These are phyloP conservation scores for Isabelozyma rhagii DNA, from an alignment of 805 yeast genomes.

Conservation along the genomic window DNA sequence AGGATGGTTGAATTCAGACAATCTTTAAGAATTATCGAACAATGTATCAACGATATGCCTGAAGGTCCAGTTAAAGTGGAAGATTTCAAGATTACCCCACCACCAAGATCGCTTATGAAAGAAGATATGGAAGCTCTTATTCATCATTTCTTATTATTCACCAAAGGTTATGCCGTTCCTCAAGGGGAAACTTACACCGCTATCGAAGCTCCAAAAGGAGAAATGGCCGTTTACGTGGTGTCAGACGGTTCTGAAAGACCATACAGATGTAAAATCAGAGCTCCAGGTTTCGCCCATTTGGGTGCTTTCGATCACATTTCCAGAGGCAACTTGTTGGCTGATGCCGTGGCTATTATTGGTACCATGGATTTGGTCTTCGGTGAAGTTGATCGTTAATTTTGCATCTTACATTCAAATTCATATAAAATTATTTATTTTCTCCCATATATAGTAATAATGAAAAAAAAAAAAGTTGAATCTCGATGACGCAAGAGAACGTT, in stretches of 20 bases:
- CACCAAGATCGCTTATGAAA: constrained; percentile 79
- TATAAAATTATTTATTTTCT: neutral
- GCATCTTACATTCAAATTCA: neutral
- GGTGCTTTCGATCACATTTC: constrained; percentile 86
- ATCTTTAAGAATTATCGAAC: constrained; percentile 82
- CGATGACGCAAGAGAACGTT: neutral
- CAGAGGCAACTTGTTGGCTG: constrained; percentile 84
- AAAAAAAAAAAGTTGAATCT: neutral
- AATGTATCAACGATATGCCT: constrained; percentile 88
- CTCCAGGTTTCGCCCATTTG: constrained; percentile 91
- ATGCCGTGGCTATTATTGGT: constrained; percentile 91
- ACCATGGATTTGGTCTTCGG: constrained; percentile 95
- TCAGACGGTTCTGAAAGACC: constrained; percentile 90
- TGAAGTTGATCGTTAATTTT: constrained; percentile 80
- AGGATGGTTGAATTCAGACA: constrained; percentile 94
- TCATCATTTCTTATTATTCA: constrained; percentile 83
- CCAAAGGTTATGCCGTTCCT: constrained; percentile 87
- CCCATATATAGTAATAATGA: neutral
- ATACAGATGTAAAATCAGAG: constrained; percentile 87
- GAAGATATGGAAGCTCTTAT: constrained; percentile 91
- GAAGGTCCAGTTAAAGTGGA: constrained; percentile 90
- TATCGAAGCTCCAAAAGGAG: constrained; percentile 94
- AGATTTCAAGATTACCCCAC: constrained; percentile 82
- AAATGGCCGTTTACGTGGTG: constrained; percentile 87
- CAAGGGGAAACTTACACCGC: constrained; percentile 90